These are phyloP conservation scores for Corymbia calophylla DNA, from an alignment of 441 rosid species.

Conservation along the genomic window DNA sequence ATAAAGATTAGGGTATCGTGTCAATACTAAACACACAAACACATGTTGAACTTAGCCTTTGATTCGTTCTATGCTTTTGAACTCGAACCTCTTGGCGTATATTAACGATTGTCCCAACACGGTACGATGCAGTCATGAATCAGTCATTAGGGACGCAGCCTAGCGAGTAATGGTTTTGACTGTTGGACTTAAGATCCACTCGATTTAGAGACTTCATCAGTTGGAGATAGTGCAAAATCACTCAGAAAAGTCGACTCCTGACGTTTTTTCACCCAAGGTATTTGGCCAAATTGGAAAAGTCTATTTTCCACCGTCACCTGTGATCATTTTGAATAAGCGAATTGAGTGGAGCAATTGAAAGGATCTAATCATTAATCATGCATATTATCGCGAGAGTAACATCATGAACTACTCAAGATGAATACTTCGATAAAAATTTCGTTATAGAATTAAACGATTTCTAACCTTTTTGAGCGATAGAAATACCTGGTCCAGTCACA, in stretches of 20 bases:
- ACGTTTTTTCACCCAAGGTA: neutral
- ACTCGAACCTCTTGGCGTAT: too few relatives aligned
- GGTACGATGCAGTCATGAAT: neutral
- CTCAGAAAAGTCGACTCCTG: neutral
- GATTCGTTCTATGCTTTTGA: too few relatives aligned
- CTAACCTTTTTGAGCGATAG: too few relatives aligned
- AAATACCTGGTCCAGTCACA: too few relatives aligned
- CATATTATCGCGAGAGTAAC: neutral
- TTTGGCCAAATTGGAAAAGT: neutral
- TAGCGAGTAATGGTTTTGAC: neutral
- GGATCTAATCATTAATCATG: neutral
- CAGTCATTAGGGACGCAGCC: neutral
- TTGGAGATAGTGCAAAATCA: neutral
- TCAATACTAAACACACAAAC: neutral
- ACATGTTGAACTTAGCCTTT: too few relatives aligned
- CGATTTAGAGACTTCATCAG: neutral
- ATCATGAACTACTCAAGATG: neutral
- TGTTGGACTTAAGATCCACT: neutral
- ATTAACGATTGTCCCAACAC: too few relatives aligned
- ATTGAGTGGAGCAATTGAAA: neutral
- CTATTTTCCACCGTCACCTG: neutral
- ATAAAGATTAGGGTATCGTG: rapidly evolving
- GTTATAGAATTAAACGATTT: too few relatives aligned
- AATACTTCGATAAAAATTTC: too few relatives aligned
- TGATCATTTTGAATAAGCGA: neutral